Evolutionary conservation across 257 asterid species (phyloP), one percentile per base, ranked within the genome.

Genomic region (Vinca minor): DNA sequence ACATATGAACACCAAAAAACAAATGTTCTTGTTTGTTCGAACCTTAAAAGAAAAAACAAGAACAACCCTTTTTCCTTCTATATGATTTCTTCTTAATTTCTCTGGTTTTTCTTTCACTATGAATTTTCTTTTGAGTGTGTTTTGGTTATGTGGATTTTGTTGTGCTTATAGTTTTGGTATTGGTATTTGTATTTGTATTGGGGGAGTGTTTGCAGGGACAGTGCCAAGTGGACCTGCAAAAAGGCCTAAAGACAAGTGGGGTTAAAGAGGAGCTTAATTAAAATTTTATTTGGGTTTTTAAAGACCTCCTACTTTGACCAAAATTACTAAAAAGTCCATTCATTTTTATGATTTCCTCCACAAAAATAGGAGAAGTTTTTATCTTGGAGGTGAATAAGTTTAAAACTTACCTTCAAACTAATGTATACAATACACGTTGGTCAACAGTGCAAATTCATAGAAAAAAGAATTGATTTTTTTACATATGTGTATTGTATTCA

Each of bases 151-250:
- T 42, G 23, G 53, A 35, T 59, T 48, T 14, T 42, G 52, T 65
- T 26, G n/a, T 38, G 72, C 39, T 34, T 38, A 36, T 23, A 23
- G 65, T 8, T 47, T 17, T 59, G 45, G 31, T 64, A 25, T 21
- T 23, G 66, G 54, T 55, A 64, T 10, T 29, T 41, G 60, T 29
- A 60, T 34, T 47, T 31, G 47, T 25, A 34, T 3, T 2, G 59
- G 52, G 59, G 67, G 52, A 52, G 69, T 42, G 73, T 35, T 63
- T 63, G 58, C 73, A 56, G 70, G 64, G 46, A 63, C 68, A 74
- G 64, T 65, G 56, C 53, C 60, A 36, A 66, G 47, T 42, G 68
- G 57, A 50, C 63, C 68, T 62, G 57, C 20, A 15, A 56, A n/a
- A 56, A 56, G 62, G 62, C 26, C 61, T 59, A 59, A 39, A 41